Conservation (phyloP, 2,329 filamentous ascomycete genomes). For the Calcarisporium arbuscula region DNA sequence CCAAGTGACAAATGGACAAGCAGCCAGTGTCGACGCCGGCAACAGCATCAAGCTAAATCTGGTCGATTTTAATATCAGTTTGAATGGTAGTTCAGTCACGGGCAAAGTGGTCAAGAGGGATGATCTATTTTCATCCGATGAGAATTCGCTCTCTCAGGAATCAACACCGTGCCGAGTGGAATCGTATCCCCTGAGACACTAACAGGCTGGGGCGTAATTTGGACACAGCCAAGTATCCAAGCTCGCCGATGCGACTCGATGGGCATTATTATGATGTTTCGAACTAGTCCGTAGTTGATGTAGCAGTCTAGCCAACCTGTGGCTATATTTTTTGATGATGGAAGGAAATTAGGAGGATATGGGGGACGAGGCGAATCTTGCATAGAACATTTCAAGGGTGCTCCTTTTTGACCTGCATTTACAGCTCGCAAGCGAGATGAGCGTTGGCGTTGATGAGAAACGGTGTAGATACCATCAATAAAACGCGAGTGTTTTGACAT, state of each 20-base stretch:
- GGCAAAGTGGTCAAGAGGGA: no score
- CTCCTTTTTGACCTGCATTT: slow-evolving; percentile 17
- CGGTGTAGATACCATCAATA: slow-evolving; percentile 15
- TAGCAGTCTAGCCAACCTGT: slow-evolving; percentile 13
- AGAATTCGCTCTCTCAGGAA: no score
- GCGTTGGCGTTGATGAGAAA: slow-evolving; percentile 21
- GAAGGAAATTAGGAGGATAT: slow-evolving; percentile 7
- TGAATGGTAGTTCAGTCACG: no score
- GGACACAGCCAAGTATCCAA: no score
- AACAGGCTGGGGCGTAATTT: no score
- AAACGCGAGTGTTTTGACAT: no score
- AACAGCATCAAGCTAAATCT: slow-evolving; percentile 43
- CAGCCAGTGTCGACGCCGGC: slow-evolving; percentile 35
- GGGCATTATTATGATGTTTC: no score
- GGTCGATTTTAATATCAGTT: slow-evolving; percentile 25
- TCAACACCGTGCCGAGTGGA: neutral
- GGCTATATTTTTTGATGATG: slow-evolving; percentile 4
- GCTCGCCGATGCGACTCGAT: no score
- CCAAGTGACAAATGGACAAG: slow-evolving; percentile 32
- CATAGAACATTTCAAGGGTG: slow-evolving; percentile 15
- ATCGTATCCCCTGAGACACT: neutral
- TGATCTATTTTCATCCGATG: no score
- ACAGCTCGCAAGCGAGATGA: slow-evolving; percentile 21
- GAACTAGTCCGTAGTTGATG: no score
- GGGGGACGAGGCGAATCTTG: slow-evolving; percentile 17